Conservation (phyloP, 2,329 filamentous ascomycete species). For the Dactylonectria estremocensis region DNA sequence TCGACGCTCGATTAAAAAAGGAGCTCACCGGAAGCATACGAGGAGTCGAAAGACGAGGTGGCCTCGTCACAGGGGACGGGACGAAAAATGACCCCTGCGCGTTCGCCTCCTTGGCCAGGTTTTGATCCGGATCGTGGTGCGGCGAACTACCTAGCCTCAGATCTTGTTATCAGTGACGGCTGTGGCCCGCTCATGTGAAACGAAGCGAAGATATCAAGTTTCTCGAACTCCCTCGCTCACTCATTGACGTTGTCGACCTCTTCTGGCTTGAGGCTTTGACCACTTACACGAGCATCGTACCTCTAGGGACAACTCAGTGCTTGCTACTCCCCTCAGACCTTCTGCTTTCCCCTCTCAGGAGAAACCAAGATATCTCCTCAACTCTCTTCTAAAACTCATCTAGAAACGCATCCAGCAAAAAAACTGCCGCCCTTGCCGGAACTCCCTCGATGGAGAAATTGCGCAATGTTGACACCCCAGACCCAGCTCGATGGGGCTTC, state of each 20-base stretch:
- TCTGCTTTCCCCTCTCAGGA: too few species aligned
- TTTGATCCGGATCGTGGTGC: not conserved
- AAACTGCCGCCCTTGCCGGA: not conserved
- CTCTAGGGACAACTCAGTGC: too few species aligned
- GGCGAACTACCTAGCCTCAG: not conserved
- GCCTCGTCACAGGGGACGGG: not conserved
- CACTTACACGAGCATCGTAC: too few species aligned
- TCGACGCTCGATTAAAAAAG: not conserved
- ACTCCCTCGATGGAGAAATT: not conserved
- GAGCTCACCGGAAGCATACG: conserved; percentile 21
- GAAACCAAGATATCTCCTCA: not conserved
- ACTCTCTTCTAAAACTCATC: not conserved
- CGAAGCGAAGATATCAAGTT: not conserved
- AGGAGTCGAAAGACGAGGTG: conserved; percentile 4
- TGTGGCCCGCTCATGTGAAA: not conserved
- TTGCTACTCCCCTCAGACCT: too few species aligned
- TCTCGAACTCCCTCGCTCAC: not conserved
- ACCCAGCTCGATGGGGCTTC: not conserved
- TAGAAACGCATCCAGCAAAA: not conserved
- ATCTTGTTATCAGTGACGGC: not conserved
- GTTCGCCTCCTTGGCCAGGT: not conserved
- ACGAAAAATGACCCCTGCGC: not conserved
- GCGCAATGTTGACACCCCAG: not conserved
- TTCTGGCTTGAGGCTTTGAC: not conserved
- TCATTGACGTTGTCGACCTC: not conserved